phyloP scores from a whole-genome alignment of 2,329 filamentous ascomycete species.

The Xylaria sp. region DNA sequence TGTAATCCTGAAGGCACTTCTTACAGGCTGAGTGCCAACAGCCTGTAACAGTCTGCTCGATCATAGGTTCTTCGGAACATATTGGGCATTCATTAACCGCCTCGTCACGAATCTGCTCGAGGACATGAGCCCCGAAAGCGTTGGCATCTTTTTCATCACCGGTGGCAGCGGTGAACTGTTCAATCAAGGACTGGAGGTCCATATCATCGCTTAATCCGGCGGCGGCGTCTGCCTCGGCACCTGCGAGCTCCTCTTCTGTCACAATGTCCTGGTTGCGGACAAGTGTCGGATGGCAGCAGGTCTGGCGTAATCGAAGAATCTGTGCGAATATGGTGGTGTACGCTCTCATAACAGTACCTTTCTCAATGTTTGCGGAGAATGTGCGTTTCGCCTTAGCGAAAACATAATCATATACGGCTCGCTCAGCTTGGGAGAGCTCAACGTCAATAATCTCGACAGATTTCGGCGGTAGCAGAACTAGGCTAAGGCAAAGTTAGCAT shows the following conservation, averaged over 20 bases:
- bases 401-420: slow-evolving; percentile 93
- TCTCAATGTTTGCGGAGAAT: slow-evolving; percentile 87
- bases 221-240: slow-evolving; percentile 78
- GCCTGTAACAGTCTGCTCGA: slow-evolving; percentile 90
- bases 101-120: slow-evolving; percentile 92
- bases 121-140: slow-evolving; percentile 83
- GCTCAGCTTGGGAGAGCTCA: slow-evolving; percentile 84
- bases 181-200: slow-evolving; percentile 88
- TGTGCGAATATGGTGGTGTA: slow-evolving; percentile 98
- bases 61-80: slow-evolving; percentile 95
- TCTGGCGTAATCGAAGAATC: slow-evolving; percentile 90
- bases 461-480: slow-evolving; percentile 85
- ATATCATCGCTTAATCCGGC: slow-evolving; percentile 93
- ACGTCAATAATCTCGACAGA: slow-evolving; percentile 87
- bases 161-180: slow-evolving; percentile 79
- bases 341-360: slow-evolving; percentile 91
- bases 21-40: slow-evolving; percentile 99
- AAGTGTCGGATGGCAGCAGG: slow-evolving; percentile 91
- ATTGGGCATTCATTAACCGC: slow-evolving; percentile 91
- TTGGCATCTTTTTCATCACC: slow-evolving; percentile 73
- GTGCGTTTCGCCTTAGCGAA: slow-evolving; percentile 84
- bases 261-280: slow-evolving; percentile 87
- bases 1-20: slow-evolving; percentile 88
- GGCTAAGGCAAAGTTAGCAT: slow-evolving; percentile 43
- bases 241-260: slow-evolving; percentile 87